Conservation (phyloP, 2,329 filamentous ascomycete genomes). For the Didymella keratinophila region DNA sequence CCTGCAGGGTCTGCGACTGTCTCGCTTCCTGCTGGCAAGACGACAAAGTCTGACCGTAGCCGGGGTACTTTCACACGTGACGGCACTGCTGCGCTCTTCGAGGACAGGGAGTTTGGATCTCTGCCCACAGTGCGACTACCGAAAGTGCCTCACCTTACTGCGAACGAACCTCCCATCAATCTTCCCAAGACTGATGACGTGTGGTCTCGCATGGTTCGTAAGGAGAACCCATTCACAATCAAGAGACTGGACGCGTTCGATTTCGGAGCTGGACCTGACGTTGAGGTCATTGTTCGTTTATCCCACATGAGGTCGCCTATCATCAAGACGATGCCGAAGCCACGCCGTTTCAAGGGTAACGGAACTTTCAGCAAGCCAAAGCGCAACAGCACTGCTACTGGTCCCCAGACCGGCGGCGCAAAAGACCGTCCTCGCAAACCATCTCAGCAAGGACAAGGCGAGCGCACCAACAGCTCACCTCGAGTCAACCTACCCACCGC, state of each 20-base stretch:
- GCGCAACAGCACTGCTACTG: slow-evolving; percentile 33
- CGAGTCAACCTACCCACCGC: slow-evolving; percentile 37
- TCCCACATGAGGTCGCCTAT: slow-evolving; percentile 37
- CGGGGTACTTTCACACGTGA: slow-evolving; percentile 52
- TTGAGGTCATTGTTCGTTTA: slow-evolving; percentile 42
- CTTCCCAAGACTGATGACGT: slow-evolving; percentile 32
- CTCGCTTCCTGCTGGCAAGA: slow-evolving; percentile 64
- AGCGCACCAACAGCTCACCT: slow-evolving; percentile 34
- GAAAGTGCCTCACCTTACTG: slow-evolving; percentile 45
- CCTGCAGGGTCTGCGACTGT: slow-evolving; percentile 68
- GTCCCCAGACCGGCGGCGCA: slow-evolving; percentile 24
- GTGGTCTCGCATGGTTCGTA: slow-evolving; percentile 33
- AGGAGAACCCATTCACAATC: slow-evolving; percentile 41
- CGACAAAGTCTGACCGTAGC: slow-evolving; percentile 39
- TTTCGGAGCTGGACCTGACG: slow-evolving; percentile 32
- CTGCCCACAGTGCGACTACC: slow-evolving; percentile 49
- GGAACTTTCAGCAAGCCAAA: slow-evolving; percentile 37
- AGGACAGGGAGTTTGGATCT: slow-evolving; percentile 58
- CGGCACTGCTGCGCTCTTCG: slow-evolving; percentile 53
- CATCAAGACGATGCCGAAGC: slow-evolving; percentile 41
- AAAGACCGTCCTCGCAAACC: slow-evolving; percentile 44
- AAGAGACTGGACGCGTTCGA: slow-evolving; percentile 38
- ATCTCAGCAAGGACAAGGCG: slow-evolving; percentile 40
- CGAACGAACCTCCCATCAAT: slow-evolving; percentile 40
- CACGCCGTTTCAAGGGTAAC: slow-evolving; percentile 27